A percentile compares a stretch with the other conserved stretches of the same genome.
phyloP scores from a whole-genome alignment of 2,329 filamentous ascomycete genomes.

The Thelonectria blattea region DNA sequence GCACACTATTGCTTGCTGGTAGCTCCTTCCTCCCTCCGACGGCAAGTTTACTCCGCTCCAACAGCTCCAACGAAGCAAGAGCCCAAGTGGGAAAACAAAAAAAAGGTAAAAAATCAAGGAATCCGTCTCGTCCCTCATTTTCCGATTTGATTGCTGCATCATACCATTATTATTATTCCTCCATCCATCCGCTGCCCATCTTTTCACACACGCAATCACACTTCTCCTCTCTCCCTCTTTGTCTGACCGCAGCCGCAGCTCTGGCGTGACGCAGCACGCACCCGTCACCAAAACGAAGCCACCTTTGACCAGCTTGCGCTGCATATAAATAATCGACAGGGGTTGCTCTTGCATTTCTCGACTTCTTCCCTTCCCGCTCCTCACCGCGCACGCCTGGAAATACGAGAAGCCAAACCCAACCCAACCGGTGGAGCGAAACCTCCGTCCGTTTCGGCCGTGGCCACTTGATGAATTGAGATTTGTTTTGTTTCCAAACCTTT shows the following conservation, averaged over 20 bases:
- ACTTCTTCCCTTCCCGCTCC: neutral
- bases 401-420: neutral
- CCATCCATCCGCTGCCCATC: neutral
- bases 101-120: slow-evolving; percentile 14
- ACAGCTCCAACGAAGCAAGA: neutral
- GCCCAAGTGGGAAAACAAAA: neutral
- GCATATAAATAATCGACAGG: slow-evolving; percentile 6
- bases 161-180: neutral
- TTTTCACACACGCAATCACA: neutral
- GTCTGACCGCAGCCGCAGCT: neutral
- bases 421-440: neutral
- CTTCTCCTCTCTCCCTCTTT: neutral
- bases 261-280: slow-evolving; percentile 5
- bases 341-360: neutral
- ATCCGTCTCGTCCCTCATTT: neutral
- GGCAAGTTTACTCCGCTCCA: neutral
- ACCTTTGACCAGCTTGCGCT: neutral
- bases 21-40: neutral
- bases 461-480: slow-evolving; percentile 3
- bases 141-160: neutral
- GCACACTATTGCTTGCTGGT: neutral
- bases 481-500: slow-evolving; percentile 1
- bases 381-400: neutral
- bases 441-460: neutral
- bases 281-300: neutral